A percentile compares a stretch with the other conserved stretches of the same genome.
Evolutionary conservation across 805 yeast species (phyloP).

Genomic region (Ogataea henricii): DNA sequence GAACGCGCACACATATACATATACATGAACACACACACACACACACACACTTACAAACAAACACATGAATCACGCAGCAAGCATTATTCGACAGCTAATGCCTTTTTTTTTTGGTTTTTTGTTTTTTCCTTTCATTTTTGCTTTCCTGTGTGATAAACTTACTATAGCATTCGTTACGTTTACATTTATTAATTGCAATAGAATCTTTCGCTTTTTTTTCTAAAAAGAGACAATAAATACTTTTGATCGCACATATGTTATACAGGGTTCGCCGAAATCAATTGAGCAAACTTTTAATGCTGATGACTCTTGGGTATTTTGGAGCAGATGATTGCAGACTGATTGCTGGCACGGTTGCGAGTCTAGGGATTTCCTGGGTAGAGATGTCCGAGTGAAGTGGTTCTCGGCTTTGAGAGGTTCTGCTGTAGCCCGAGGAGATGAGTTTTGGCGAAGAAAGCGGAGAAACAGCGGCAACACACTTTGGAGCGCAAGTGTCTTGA

Average conservation of each 20-base stretch:
- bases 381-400: neutral
- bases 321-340: constrained; percentile 3
- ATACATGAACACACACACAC: constrained; percentile 5
- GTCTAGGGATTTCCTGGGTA: constrained; percentile 5
- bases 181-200: constrained; percentile 7
- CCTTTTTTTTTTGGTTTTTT: neutral
- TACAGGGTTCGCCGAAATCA: constrained; percentile 7
- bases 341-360: constrained; percentile 4
- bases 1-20: constrained; percentile 8
- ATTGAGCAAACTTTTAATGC: constrained; percentile 32
- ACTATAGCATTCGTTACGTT: constrained; percentile 8
- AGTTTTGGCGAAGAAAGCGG: constrained; percentile 33
- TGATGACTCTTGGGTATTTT: constrained; percentile 20
- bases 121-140: neutral
- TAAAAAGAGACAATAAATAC: neutral
- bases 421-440: constrained; percentile 8
- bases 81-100: neutral
- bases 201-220: neutral
- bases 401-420: neutral
- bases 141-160: neutral
- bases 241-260: neutral
- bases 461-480: constrained; percentile 21
- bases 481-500: constrained; percentile 11
- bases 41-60: neutral
- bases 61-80: constrained; percentile 1